Conservation (phyloP, 257 asterid genomes). For the Gentiana straminea region DNA sequence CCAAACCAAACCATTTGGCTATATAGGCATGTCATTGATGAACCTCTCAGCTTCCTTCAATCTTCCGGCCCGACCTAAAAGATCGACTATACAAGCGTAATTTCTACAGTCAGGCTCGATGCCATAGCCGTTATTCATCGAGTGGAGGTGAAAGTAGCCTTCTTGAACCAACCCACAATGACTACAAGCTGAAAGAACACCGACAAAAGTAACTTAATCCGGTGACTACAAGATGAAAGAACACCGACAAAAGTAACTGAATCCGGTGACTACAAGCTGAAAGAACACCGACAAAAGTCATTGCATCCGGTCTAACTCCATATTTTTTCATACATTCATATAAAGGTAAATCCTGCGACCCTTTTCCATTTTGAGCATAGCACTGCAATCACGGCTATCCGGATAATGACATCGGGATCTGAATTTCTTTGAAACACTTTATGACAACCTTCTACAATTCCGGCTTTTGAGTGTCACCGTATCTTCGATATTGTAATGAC, state of each 20-base stretch:
- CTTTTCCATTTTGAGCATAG: constrained; percentile 71
- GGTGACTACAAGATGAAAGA: too few relatives aligned
- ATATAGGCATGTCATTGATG: constrained; percentile 43
- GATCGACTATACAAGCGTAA: constrained; percentile 69
- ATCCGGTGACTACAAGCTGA: too few relatives aligned
- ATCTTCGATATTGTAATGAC: too few relatives aligned
- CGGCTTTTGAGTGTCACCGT: constrained; percentile 58
- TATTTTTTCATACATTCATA: constrained; percentile 56
- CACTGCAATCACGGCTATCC: constrained; percentile 62
- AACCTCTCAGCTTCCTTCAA: constrained; percentile 61
- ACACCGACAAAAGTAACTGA: too few relatives aligned
- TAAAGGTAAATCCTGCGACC: constrained; percentile 42
- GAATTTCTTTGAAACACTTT: constrained; percentile 35
- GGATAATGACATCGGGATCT: constrained; percentile 44
- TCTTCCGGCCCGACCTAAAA: constrained; percentile 78
- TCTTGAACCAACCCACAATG: constrained; percentile 68
- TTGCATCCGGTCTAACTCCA: constrained; percentile 45
- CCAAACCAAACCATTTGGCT: constrained; percentile 49
- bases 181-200: constrained; percentile 73
- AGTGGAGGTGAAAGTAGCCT: constrained; percentile 52
- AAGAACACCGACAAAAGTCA: too few relatives aligned
- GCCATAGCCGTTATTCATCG: constrained; percentile 55
- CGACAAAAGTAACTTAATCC: constrained; percentile 47
- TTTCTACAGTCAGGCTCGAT: constrained; percentile 54
- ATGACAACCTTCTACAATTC: constrained; percentile 41